Base-by-base conservation (phyloP, 1,284 basidiomycete genomes). In the Marasmius fiardii region DNA sequence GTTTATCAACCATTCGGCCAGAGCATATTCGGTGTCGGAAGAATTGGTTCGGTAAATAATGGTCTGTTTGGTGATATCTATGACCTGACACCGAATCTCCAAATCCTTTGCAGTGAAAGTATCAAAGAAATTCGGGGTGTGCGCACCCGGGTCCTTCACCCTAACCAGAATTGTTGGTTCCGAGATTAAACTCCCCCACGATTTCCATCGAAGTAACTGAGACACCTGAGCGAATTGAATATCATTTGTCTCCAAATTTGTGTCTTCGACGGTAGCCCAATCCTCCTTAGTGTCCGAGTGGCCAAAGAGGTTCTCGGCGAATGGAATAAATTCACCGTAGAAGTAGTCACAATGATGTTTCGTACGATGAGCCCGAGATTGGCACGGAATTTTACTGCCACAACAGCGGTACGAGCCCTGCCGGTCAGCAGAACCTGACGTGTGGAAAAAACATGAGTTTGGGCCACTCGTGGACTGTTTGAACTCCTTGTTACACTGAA, bases 321-420 rank as follows among this genome's bases (percentile, higher is more conserved):
- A 65, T 26, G 64, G 58, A 51, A 73, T 72, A 63, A 73, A 73
- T 6, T 59, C 56, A 14, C 62, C 66, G 43, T 73, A 73, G 1
- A 71, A 65, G 55, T 71, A 73, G 21, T 73, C 70, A 55, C 67
- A 71, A 54, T 73, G 71, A 51, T 72, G 71, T 51, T 66, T 65
- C 1, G 67, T 57, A 37, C 70, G 67, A 59, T 73, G 71, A 14
- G 58, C 54, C 23, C 60, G 61, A 51, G 65, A 68, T 58, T 70
- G 63, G 54, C 71, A 72, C 18, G 70, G 67, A 55, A 70, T 64
- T 4, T 61, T 49, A 1, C 64, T 65, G 51, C 67, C 65, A 58
- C 71, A 73, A 49, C 71, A 73, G 14, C 65, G 64, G 45, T 64
- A 71, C 48, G 55, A 61, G 47, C 64, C 65, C 33, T 57, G 60